phyloP scores from a whole-genome alignment of 768 basidiomycete genomes.

The Podaxis pistillaris region DNA sequence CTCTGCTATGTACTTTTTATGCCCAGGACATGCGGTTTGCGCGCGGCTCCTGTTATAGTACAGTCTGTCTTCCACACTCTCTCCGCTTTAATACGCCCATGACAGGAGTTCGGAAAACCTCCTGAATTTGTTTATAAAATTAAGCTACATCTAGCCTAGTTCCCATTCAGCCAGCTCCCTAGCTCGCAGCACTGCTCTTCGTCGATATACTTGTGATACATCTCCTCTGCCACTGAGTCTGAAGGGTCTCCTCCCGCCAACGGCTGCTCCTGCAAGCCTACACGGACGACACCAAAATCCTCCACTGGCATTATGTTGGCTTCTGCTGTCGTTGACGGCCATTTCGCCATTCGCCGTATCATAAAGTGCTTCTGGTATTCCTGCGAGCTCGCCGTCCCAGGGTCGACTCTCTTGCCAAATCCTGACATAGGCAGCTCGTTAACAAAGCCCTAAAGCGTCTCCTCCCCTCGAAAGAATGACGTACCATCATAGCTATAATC shows the following conservation, averaged over 20 bases:
- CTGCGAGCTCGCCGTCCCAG: background rate
- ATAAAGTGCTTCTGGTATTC: background rate
- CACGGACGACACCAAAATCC: background rate
- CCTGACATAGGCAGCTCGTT: background rate
- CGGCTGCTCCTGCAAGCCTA: background rate
- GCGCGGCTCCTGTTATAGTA: conserved; percentile 6
- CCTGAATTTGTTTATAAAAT: conserved; percentile 4
- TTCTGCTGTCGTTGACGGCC: background rate
- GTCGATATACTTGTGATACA: conserved; percentile 44
- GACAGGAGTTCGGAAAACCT: conserved; percentile 8
- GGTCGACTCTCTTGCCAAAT: background rate
- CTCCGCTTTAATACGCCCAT: conserved; percentile 1
- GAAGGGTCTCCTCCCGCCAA: background rate
- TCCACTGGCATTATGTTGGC: background rate
- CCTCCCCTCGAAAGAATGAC: background rate
- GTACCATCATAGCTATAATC: background rate
- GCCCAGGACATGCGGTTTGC: conserved; percentile 9
- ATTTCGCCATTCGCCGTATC: background rate
- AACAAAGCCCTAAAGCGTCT: background rate
- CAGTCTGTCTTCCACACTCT: conserved; percentile 8
- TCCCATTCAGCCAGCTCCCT: conserved; percentile 3
- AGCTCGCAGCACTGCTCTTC: conserved; percentile 28
- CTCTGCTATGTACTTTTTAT: conserved; percentile 11
- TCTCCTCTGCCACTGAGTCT: conserved; percentile 21
- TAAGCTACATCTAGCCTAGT: conserved; percentile 15